Evolutionary conservation across 805 yeast genomes (phyloP), one percentile per base, ranked within the genome.

Genomic region (Candida hispaniensis): DNA sequence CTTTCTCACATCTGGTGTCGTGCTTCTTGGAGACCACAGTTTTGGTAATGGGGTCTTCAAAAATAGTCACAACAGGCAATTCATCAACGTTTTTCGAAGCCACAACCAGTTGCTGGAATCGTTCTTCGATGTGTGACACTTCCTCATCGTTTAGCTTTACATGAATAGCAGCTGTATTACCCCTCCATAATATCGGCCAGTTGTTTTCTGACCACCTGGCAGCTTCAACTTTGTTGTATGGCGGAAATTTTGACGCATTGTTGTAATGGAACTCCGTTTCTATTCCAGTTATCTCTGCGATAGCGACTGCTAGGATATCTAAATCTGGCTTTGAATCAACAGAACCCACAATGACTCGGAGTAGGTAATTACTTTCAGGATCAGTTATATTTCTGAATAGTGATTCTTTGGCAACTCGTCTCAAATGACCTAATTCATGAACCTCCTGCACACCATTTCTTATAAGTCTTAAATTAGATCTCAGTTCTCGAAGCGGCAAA

Each of bases 161-260:
- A 23, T 50, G 47, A 32, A 50, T 43, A 2, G 58, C 56, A 13
- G 47, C 38, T 0, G 94, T 93, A 49, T 86, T 83, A 0, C 97
- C 97, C 46, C 85, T 75, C 97, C 97, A 91, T 23, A 82, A 66
- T 36, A 82, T 58, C 0, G 97, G 97, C 98, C 97, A 88, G 11
- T 59, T 45, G 4, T 54, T 39, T 14, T 23, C 25, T 2, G 85
- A 68, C 95, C 95, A 86, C 25, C 61, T 59, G 1, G 55, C 40
- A 14, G 78, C 67, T 10, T 72, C 54, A n/a, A 76, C 83, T 45
- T 76, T 79, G 3, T 82, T 73, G 4, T 67, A 62, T 0, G 96
- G 93, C n/a, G 69, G 66, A 39, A 63, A 63, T 15, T 48, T 48
- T 0, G 96, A 91, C 1, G 81, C 70, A 4, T 55, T 39, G 2